Evolutionary conservation across 2,329 filamentous ascomycete genomes (phyloP).

Genomic region (Colletotrichum liriopes): DNA sequence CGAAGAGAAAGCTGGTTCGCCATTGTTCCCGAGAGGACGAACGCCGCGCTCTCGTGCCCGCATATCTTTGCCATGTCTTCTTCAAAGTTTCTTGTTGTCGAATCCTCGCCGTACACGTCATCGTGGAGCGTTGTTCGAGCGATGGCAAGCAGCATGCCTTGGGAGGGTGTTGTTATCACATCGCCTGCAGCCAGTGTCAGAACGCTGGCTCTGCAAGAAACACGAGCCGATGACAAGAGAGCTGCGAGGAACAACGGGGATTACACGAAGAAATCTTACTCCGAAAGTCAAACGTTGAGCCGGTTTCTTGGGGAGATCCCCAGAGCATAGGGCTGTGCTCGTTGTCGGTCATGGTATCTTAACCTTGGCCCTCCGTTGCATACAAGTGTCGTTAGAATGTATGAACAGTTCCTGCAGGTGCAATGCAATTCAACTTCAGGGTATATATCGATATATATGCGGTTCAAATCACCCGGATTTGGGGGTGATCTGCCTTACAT

Average conservation of each 20-base stretch:
- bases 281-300: slow-evolving; percentile 41
- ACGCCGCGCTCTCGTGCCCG: slow-evolving; percentile 76
- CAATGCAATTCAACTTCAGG: neutral
- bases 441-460: neutral
- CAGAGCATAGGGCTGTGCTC: slow-evolving; percentile 37
- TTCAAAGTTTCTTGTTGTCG: slow-evolving; percentile 78
- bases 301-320: slow-evolving; percentile 31
- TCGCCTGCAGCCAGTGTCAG: slow-evolving; percentile 63
- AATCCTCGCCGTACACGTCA: slow-evolving; percentile 82
- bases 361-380: neutral
- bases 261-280: slow-evolving; percentile 23
- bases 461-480: neutral
- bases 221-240: neutral
- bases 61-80: slow-evolving; percentile 71
- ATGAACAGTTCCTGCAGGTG: neutral
- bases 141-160: slow-evolving; percentile 81
- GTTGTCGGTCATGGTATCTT: neutral
- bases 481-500: neutral
- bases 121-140: slow-evolving; percentile 79
- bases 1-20: slow-evolving; percentile 84
- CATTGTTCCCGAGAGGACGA: slow-evolving; percentile 87
- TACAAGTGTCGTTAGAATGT: neutral
- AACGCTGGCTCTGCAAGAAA: neutral
- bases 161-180: slow-evolving; percentile 78
- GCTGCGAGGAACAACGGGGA: no score